Percentiles rank a stretch among this genome's conserved stretches.
phyloP scores from a whole-genome alignment of 2,329 filamentous ascomycete genomes.

The Colletotrichum sidae region DNA sequence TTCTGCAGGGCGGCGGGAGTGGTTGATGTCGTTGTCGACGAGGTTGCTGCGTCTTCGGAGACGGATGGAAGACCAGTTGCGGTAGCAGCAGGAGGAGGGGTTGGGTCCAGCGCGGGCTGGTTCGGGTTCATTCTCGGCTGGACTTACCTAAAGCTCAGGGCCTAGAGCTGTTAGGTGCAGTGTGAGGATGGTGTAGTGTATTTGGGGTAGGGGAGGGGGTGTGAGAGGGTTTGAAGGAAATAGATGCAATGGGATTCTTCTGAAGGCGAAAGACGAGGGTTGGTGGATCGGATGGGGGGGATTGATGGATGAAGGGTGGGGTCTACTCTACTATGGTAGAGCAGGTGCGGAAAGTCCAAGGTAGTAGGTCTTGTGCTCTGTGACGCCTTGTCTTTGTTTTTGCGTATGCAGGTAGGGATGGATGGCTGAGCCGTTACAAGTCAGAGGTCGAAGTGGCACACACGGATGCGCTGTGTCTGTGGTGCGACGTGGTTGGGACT shows the following conservation, averaged over 20 bases:
- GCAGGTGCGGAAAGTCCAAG: too few relatives aligned
- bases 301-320: not conserved
- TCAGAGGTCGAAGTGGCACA: too few relatives aligned
- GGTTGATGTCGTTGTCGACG: slow-evolving; percentile 18
- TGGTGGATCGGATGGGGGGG: not conserved
- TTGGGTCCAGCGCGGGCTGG: slow-evolving; percentile 38
- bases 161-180: not conserved
- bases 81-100: slow-evolving; percentile 13
- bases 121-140: slow-evolving; percentile 39
- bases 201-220: not conserved
- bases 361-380: too few relatives aligned
- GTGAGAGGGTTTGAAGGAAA: not conserved
- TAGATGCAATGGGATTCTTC: too few relatives aligned
- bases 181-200: not conserved
- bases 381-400: too few relatives aligned
- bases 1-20: slow-evolving; percentile 30
- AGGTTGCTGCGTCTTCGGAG: slow-evolving; percentile 31
- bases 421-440: too few relatives aligned
- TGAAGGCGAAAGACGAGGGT: too few relatives aligned
- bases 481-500: too few relatives aligned
- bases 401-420: too few relatives aligned
- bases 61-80: slow-evolving; percentile 11
- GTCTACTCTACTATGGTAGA: too few relatives aligned
- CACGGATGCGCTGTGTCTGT: too few relatives aligned
- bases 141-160: slow-evolving; percentile 17